Base-by-base conservation (phyloP, 2,329 filamentous ascomycete genomes). In the Blastomyces parvus region DNA sequence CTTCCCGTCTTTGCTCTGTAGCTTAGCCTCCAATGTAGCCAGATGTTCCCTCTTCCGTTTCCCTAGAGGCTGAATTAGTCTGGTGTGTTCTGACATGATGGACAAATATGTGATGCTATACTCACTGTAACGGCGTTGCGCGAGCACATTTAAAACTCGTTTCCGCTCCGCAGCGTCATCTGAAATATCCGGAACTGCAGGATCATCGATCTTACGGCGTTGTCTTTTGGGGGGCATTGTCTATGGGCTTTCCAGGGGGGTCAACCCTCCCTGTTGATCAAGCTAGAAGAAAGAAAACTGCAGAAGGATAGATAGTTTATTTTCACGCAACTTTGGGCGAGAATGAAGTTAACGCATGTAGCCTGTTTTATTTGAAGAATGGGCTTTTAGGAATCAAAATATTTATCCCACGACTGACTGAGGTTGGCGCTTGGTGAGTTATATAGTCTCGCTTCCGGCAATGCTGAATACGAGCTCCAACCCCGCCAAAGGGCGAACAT, bases 141-240 rank as follows among this genome's bases (percentile, higher is more conserved):
- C 81, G 50, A 84, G 70, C 9, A 83, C 81, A 59, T 83, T 83
- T 9, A 83, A 66, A 0, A 82, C 74, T n/a, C 81, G 73, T 67
- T 83, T 84, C 22, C 82, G 74, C 70, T 83, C 81, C 0, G 77
- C 73, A 0, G 81, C 80, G 71, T 84, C 76, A 42, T 82, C 73
- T 5, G 81, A 78, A 22, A 82, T 80, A 59, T 81, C 69, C 5
- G 81, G 81, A 7, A 83, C 75, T 0, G 73, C 72, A 7, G 83
- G 70, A 13, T 67, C 65, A 19, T 64, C 53, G 6, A 65, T 61
- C 64, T 70, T 69, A 36, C 69, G 63, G 19, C 61, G 57, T 44
- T 55, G 63, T 19, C 61, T 63, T 46, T 67, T 68, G 19, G 44
- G 25, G 6, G 62, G 17, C 58, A 64, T 61, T 48, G 22, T 6